These are phyloP conservation scores for Phytopythium montanum DNA, from an alignment of 352 stramenopile genomes.

Conservation along the genomic window DNA sequence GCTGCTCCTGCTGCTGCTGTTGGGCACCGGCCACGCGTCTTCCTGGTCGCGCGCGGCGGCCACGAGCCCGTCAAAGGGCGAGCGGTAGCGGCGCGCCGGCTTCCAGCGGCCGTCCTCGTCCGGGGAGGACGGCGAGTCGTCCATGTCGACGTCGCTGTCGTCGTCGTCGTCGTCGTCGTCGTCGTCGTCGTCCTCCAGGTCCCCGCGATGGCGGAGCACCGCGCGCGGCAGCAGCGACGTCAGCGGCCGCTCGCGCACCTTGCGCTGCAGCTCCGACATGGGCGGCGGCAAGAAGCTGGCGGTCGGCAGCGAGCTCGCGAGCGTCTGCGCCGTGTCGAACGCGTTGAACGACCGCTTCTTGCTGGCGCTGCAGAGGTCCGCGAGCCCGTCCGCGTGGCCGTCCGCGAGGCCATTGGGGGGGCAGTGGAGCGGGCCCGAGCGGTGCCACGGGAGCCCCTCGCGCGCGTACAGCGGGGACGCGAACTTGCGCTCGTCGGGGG, in stretches of 20 bases:
- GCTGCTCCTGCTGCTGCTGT: neutral
- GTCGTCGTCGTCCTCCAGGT: slow-evolving; percentile 18
- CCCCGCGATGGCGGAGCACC: slow-evolving; percentile 20
- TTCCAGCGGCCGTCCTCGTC: slow-evolving; percentile 48
- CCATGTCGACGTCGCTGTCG: slow-evolving; percentile 54
- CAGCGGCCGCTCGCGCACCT: slow-evolving; percentile 59
- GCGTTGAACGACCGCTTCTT: slow-evolving; percentile 56
- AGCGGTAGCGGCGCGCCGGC: slow-evolving; percentile 43
- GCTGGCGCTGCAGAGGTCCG: slow-evolving; percentile 4
- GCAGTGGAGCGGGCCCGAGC: neutral
- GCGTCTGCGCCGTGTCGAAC: slow-evolving; percentile 19
- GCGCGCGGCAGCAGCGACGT: slow-evolving; percentile 67
- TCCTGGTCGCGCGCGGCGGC: slow-evolving; percentile 41
- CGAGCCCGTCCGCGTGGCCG: neutral
- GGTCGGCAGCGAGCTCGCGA: slow-evolving; percentile 50
- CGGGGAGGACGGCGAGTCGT: slow-evolving; percentile 21
- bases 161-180: slow-evolving; percentile 35
- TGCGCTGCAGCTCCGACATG: slow-evolving; percentile 37
- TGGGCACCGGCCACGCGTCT: slow-evolving; percentile 31
- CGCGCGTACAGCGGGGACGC: slow-evolving; percentile 47
- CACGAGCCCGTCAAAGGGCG: slow-evolving; percentile 65
- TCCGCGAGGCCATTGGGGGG: slow-evolving; percentile 1
- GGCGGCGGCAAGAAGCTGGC: slow-evolving; percentile 40
- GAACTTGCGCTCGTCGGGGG: slow-evolving; percentile 66
- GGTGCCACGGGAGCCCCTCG: slow-evolving; percentile 49